phyloP scores from a whole-genome alignment of 805 yeast genomes.

The Starmerella bombicola region DNA sequence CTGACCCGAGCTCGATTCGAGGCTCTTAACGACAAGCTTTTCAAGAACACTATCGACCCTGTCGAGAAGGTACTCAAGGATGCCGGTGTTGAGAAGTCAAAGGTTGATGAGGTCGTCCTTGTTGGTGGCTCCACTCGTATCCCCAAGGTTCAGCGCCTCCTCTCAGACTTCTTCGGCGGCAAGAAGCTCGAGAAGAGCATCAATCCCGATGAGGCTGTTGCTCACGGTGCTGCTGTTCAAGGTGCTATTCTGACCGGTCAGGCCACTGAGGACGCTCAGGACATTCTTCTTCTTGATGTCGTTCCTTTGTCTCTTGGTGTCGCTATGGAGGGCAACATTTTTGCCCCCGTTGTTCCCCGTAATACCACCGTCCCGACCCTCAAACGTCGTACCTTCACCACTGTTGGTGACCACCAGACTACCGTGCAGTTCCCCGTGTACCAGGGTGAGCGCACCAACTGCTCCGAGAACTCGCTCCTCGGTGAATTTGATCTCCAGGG shows the following conservation, averaged over 20 bases:
- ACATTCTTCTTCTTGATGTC: constrained; percentile 88
- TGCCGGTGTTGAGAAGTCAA: constrained; percentile 69
- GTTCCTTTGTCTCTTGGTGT: constrained; percentile 98
- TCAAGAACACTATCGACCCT: constrained; percentile 88
- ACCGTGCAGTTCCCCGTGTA: constrained; percentile 97
- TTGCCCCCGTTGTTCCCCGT: constrained; percentile 98
- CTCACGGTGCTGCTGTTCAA: constrained; percentile 99
- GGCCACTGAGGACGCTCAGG: constrained; percentile 84
- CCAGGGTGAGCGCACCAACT: constrained; percentile 99
- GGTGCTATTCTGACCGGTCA: constrained; percentile 97
- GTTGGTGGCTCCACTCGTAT: constrained; percentile 99
- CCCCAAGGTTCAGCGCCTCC: constrained; percentile 92
- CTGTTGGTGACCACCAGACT: constrained; percentile 97
- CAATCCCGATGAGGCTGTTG: constrained; percentile 99
- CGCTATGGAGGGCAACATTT: constrained; percentile 98
- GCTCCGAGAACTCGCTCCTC: constrained; percentile 90
- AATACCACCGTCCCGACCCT: constrained; percentile 99
- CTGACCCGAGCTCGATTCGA: constrained; percentile 97
- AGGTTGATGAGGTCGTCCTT: constrained; percentile 85
- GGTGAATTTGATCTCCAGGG: constrained; percentile 98
- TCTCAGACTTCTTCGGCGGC: constrained; percentile 91
- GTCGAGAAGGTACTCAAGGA: constrained; percentile 93
- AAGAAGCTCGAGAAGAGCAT: constrained; percentile 92
- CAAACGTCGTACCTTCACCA: constrained; percentile 97
- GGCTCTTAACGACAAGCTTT: constrained; percentile 83